Conservation (phyloP, 148 eudicot species). For the Rheum nobile region DNA sequence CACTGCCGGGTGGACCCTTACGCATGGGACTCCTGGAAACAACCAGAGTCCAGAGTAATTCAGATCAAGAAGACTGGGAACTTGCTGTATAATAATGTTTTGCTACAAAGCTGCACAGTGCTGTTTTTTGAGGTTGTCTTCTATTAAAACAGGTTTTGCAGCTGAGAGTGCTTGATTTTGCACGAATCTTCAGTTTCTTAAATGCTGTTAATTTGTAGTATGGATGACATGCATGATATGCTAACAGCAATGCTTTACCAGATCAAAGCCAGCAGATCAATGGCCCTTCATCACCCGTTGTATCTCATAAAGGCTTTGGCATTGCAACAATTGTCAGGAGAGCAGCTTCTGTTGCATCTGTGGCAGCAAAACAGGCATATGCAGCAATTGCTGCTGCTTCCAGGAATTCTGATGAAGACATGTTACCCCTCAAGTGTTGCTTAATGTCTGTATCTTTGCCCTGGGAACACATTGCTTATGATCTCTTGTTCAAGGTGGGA, state of each 20-base stretch:
- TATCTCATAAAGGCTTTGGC: slow-evolving; percentile 31
- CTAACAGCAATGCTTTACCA: slow-evolving; percentile 18
- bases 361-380: slow-evolving; percentile 76
- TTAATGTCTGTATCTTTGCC: slow-evolving; percentile 92
- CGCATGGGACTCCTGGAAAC: background rate
- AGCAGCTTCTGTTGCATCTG: slow-evolving; percentile 82
- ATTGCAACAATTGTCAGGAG: slow-evolving; percentile 54
- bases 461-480: slow-evolving; percentile 90
- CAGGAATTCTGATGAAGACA: slow-evolving; percentile 48
- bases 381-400: slow-evolving; percentile 25
- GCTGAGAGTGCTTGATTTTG: background rate
- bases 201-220: background rate
- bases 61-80: background rate
- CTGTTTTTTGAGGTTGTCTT: background rate
- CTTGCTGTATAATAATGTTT: background rate
- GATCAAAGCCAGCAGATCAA: slow-evolving; percentile 65
- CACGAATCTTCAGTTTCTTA: background rate
- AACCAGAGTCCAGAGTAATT: background rate
- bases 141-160: background rate
- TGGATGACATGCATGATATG: background rate
- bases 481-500: slow-evolving; percentile 84
- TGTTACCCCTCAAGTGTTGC: slow-evolving; percentile 90
- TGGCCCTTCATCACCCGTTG: slow-evolving; percentile 51
- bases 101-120: background rate
- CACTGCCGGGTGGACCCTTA: background rate